Conservation (phyloP, 176 grass and related monocot species). For the Aegilops bicornis region DNA sequence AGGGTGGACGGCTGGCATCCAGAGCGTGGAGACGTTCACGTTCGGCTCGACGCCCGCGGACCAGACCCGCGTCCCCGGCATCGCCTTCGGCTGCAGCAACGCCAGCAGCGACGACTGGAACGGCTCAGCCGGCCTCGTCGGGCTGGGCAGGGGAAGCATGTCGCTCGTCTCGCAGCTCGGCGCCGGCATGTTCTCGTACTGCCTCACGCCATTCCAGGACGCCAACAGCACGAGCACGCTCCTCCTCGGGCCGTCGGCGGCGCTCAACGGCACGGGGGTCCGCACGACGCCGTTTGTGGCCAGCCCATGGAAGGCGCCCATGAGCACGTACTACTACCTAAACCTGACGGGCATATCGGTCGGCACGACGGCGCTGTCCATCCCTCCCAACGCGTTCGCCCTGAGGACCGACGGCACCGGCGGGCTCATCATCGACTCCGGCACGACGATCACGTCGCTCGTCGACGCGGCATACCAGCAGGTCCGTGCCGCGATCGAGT, state of each 20-base stretch:
- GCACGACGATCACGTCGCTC: conserved; percentile 52
- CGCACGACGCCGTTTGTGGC: conserved; percentile 59
- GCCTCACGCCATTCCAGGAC: conserved; percentile 56
- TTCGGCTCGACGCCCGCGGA: conserved; percentile 36
- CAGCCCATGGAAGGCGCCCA: conserved; percentile 32
- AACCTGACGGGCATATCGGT: conserved; percentile 59
- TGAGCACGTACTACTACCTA: conserved; percentile 65
- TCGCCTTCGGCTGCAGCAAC: conserved; percentile 64
- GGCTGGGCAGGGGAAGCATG: conserved; percentile 40
- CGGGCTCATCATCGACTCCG: conserved; percentile 72
- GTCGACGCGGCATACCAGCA: conserved; percentile 29
- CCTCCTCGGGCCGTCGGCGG: conserved; percentile 41
- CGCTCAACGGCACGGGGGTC: conserved; percentile 27
- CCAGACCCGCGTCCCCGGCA: conserved; percentile 18
- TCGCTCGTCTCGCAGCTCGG: conserved; percentile 73
- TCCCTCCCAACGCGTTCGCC: conserved; percentile 29
- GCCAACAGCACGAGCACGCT: conserved; percentile 52
- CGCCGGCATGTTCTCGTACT: conserved; percentile 69
- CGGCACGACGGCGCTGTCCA: conserved; percentile 33
- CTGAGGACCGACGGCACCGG: conserved; percentile 44
- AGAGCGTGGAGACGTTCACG: conserved; percentile 59
- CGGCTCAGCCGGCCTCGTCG: conserved; percentile 59
- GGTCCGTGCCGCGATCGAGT: conserved; percentile 27
- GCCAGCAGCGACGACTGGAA: conserved; percentile 39
- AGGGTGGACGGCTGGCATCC: conserved; percentile 62